Conservation (phyloP, 2,329 filamentous ascomycete species). For the Annulohypoxylon truncatum region DNA sequence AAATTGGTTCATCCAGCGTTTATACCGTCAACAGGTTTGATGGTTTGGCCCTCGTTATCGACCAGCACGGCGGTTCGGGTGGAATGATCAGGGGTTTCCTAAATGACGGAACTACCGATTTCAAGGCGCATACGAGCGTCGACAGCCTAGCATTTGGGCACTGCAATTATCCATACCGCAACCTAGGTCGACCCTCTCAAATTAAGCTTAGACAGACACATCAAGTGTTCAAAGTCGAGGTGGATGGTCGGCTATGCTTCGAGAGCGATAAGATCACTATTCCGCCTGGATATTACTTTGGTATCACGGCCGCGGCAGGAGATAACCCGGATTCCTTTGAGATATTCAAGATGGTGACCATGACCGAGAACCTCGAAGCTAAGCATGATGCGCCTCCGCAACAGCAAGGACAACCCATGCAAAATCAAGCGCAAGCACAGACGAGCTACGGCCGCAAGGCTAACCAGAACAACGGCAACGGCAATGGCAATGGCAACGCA, state of each 20-base stretch:
- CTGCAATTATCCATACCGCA: constrained; percentile 91
- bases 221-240: constrained; percentile 76
- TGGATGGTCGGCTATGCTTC: constrained; percentile 87
- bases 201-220: constrained; percentile 77
- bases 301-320: constrained; percentile 86
- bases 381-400: constrained; percentile 49
- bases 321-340: constrained; percentile 97
- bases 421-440: constrained; percentile 48
- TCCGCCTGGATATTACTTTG: constrained; percentile 84
- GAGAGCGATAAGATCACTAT: constrained; percentile 82
- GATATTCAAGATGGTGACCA: constrained; percentile 85
- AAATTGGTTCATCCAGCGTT: constrained; percentile 78
- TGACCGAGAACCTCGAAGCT: constrained; percentile 62
- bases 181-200: constrained; percentile 85
- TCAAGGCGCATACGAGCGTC: constrained; percentile 77
- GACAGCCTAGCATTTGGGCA: constrained; percentile 93
- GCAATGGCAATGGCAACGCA: constrained; percentile 33
- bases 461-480: constrained; percentile 35
- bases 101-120: constrained; percentile 89
- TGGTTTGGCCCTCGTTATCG: constrained; percentile 87
- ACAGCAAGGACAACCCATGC: constrained; percentile 51
- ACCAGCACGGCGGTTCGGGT: constrained; percentile 80
- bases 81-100: constrained; percentile 92
- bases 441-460: constrained; percentile 44
- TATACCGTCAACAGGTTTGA: constrained; percentile 90